Evolutionary conservation across 305 asterid species (phyloP).

Genomic region (Andrographis paniculata): DNA sequence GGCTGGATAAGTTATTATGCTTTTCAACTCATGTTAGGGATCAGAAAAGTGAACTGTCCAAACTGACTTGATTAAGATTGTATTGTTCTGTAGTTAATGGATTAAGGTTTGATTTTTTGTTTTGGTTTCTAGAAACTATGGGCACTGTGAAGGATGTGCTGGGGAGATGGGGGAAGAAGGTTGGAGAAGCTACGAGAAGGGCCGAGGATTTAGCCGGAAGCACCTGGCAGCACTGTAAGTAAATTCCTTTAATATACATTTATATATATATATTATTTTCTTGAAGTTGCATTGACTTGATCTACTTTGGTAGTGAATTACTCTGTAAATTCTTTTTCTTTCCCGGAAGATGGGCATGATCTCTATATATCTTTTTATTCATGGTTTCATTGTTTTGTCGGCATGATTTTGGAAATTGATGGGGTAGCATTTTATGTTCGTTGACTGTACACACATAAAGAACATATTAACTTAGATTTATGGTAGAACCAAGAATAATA

Average conservation of each 20-base stretch:
- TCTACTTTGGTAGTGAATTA: too few species aligned
- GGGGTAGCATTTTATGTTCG: constrained; percentile 5
- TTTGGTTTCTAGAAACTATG: constrained; percentile 46
- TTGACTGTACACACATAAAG: too few species aligned
- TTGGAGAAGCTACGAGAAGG: constrained; percentile 76
- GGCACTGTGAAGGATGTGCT: constrained; percentile 64
- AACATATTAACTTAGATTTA: too few species aligned
- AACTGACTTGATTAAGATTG: constrained; percentile 8
- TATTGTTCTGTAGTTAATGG: constrained; percentile 2
- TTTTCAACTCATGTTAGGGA: too few species aligned
- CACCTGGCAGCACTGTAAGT: constrained; percentile 93
- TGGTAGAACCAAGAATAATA: too few species aligned
- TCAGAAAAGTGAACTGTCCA: too few species aligned
- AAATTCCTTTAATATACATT: too few species aligned
- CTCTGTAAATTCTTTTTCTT: constrained; percentile 3
- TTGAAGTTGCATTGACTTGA: constrained; percentile 2
- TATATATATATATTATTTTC: constrained; percentile 5
- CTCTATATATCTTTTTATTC: neutral
- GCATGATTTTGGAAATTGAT: constrained; percentile 7
- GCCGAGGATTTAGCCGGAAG: constrained; percentile 90
- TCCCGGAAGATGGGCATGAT: neutral
- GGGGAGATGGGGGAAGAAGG: constrained; percentile 86
- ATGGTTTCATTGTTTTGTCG: neutral
- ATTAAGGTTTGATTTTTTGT: neutral
- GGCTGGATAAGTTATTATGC: too few species aligned